phyloP scores from a whole-genome alignment of 1,284 basidiomycete species.

The Microbotryum violaceum region DNA sequence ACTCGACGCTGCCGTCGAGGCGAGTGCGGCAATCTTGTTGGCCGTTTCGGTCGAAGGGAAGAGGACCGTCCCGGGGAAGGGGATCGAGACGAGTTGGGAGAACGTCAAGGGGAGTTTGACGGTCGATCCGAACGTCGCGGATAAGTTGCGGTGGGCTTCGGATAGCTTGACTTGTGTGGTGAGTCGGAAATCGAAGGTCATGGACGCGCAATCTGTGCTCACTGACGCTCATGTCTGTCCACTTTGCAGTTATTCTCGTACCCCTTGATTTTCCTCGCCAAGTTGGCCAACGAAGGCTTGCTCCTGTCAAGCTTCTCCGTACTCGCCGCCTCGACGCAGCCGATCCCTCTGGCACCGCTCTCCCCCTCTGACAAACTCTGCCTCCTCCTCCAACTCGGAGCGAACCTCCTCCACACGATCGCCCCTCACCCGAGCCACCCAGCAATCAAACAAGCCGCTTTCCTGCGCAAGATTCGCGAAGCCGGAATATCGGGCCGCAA shows the following conservation, averaged over 20 bases:
- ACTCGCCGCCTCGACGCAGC: conserved; percentile 1
- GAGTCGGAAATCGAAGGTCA: neutral
- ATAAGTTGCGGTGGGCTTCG: conserved; percentile 21
- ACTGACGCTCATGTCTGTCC: neutral
- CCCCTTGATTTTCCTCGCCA: conserved; percentile 27
- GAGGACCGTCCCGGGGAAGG: neutral
- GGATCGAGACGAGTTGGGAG: conserved; percentile 4
- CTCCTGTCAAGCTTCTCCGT: conserved; percentile 22
- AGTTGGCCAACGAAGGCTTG: conserved; percentile 29
- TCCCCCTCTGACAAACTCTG: conserved; percentile 26
- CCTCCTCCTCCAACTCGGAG: conserved; percentile 28
- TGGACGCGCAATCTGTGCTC: neutral
- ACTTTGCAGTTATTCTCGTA: conserved; percentile 23
- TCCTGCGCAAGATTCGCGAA: conserved; percentile 26
- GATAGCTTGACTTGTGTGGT: conserved; percentile 29
- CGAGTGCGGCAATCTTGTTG: conserved; percentile 22
- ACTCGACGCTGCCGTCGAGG: conserved; percentile 12
- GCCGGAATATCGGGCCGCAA: conserved; percentile 23
- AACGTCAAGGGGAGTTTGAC: neutral
- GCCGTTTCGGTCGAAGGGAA: conserved; percentile 17
- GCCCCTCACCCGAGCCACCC: conserved; percentile 25
- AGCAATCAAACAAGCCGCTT: conserved; percentile 24
- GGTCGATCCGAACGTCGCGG: conserved; percentile 16
- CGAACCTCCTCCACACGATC: conserved; percentile 28
- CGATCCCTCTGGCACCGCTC: conserved; percentile 11